Evolutionary conservation across 371 early-diverging fungal species (phyloP), one percentile per base, ranked within the genome.

Genomic region (Lichtheimia hyalospora): DNA sequence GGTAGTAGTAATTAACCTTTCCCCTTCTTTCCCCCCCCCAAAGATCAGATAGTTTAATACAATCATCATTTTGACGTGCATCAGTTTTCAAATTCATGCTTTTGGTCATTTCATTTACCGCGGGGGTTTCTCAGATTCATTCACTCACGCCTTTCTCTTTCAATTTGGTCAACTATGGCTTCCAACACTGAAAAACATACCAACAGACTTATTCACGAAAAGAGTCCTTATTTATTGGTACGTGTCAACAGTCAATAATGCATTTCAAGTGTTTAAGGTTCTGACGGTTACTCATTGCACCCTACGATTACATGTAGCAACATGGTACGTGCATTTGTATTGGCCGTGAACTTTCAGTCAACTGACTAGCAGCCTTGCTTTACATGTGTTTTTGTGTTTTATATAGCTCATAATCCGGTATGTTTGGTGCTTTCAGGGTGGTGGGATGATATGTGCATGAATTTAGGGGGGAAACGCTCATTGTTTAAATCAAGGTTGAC

Each of bases 191-290:
- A 54, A 10, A 7, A 69, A 25, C 60, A 64, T 59, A 74, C 74
- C 3, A 87, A 87, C 63, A 81, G 83, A 14, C 71, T 87, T 8
- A 64, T 71, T n/a, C 52, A 79, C 1, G 84, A 86, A 54, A 84
- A 82, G 63, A 84, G 84, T 25, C 83, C 87, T 49, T 88, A 88
- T 65, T 64, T 88, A 23, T 59, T 83, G 70, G 83, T 82, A 79
- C 42, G 55, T 14, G 34, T 10, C 34, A 34, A 0, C 8, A 10
- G 2, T 10, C 34, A 25, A 25, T 1, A 51, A 15, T 13, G 27
- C 1, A 5, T n/a, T n/a, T n/a, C n/a, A 28, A 59, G 13, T 41
- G 25, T 8, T 15, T 34, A 6, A 8, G 2, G 10, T 34, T 10
- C 10, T 6, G 6, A 34, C 34, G 10, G 34, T 8, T 34, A 2